These are phyloP conservation scores for Fraxinus greggii DNA, from an alignment of 305 asterid species.

Conservation along the genomic window DNA sequence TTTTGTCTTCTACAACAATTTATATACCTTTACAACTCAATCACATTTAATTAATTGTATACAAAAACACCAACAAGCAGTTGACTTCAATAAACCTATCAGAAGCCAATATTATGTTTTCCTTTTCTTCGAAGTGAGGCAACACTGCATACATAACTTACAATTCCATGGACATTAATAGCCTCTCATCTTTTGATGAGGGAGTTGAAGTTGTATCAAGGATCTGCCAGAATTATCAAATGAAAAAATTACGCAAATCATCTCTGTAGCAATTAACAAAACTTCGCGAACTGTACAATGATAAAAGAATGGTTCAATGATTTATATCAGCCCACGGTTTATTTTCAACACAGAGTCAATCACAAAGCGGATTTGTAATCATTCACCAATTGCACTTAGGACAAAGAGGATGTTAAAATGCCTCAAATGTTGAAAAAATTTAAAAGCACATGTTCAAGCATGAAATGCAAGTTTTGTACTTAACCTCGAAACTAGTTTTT, in stretches of 20 bases:
- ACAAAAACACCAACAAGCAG: slow-evolving; percentile 29
- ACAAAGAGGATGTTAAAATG: too few species aligned
- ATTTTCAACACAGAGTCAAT: not conserved
- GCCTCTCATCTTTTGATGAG: slow-evolving; percentile 41
- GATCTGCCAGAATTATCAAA: slow-evolving; percentile 40
- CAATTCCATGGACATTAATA: slow-evolving; percentile 69
- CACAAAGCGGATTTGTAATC: not conserved
- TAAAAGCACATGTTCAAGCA: not conserved
- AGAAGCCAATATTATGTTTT: not conserved
- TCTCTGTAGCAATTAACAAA: not conserved
- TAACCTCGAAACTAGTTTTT: slow-evolving; percentile 75
- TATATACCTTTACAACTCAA: slow-evolving; percentile 32
- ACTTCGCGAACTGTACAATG: not conserved
- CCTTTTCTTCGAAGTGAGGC: slow-evolving; percentile 12
- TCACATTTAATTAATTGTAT: slow-evolving; percentile 24
- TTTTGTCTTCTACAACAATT: slow-evolving; percentile 10
- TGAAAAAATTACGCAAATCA: slow-evolving; percentile 3
- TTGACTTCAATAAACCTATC: slow-evolving; percentile 23
- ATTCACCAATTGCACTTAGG: not conserved
- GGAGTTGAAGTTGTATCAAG: slow-evolving; percentile 53
- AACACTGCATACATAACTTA: slow-evolving; percentile 21
- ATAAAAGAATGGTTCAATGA: not conserved
- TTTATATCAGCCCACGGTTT: not conserved
- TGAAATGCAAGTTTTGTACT: slow-evolving; percentile 6
- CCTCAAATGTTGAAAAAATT: not conserved